Base-by-base conservation (phyloP, 768 basidiomycete genomes). In the Pleurotus salmoneostramineus region DNA sequence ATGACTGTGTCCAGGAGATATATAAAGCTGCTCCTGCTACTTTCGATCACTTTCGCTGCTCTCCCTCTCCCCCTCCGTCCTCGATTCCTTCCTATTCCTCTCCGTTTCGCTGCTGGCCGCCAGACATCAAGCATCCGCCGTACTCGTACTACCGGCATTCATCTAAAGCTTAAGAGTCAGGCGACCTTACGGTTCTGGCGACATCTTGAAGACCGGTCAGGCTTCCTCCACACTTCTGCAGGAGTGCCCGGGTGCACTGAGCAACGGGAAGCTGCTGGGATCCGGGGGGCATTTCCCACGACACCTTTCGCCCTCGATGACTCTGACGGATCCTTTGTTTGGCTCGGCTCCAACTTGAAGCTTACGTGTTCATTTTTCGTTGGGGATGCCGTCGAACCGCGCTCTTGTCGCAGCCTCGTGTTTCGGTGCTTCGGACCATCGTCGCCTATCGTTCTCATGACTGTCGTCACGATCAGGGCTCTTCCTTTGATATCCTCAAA, bases 1-100 rank as follows among this genome's bases (percentile, higher is more conserved):
- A 70, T 73, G 21, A 27, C 21, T 27, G 62, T 72, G 71, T 65
- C 37, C 36, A 50, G 31, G 48, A 69, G 64, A 71, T 70, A 71
- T 65, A 69, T 64, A 54, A 45, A 32, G 32, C 10, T 43, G 31
- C 5, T 42, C 14, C 40, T 55, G 59, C 57, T 57, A 62, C 60
- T 63, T 61, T 58, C 46, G 55, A 46, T 45, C n/a, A 15, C 50
- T 37, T 31, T 51, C 32, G n/a, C 36, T 31, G n/a, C 33, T 31
- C 36, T 35, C 50, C n/a, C 12, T 31, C 15, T 51, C 50, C 36
- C 15, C 50, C 44, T 6, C 12, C 6, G 12, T 10, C 6, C 17
- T 45, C 44, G 6, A 6, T 45, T 17, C 44, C 11, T 6, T 45
- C 11, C 1, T 45, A n/a, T 1, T 45, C 37, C 8, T 10, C 37